A percentile compares a stretch with the other conserved stretches of the same genome.
phyloP scores from a whole-genome alignment of 1,139 yeast species.

The Diutina neorugosa region DNA sequence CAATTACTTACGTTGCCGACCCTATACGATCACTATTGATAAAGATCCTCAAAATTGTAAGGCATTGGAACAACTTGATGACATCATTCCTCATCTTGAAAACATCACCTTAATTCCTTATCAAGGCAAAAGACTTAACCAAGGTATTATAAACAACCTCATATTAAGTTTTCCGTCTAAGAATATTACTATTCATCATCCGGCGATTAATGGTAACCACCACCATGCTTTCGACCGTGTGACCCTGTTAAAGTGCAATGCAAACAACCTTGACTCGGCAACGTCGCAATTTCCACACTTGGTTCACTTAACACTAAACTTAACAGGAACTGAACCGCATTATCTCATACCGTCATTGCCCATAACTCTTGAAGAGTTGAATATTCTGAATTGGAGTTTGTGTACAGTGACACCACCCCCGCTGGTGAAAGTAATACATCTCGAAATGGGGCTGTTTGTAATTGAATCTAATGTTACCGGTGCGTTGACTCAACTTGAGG shows the following conservation, averaged over 20 bases:
- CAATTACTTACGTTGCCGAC: neutral
- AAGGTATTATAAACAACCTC: neutral
- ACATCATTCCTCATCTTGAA: neutral
- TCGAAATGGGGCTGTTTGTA: neutral
- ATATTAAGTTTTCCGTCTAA: neutral
- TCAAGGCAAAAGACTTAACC: neutral
- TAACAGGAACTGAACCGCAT: neutral
- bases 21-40: neutral
- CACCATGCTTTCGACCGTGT: neutral
- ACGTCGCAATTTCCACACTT: neutral
- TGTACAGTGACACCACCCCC: neutral
- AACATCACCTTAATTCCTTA: neutral
- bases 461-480: neutral
- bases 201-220: neutral
- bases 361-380: neutral
- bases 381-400: neutral
- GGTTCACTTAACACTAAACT: neutral
- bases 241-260: neutral
- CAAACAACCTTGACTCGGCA: neutral
- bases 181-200: neutral
- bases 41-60: neutral
- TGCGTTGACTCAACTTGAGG: neutral
- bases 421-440: neutral
- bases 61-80: neutral
- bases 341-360: neutral